A percentile compares a stretch with the other conserved stretches of the same genome.
These are phyloP conservation scores for Xylaria sp. DNA, from an alignment of 2,329 filamentous ascomycete species.

Conservation along the genomic window DNA sequence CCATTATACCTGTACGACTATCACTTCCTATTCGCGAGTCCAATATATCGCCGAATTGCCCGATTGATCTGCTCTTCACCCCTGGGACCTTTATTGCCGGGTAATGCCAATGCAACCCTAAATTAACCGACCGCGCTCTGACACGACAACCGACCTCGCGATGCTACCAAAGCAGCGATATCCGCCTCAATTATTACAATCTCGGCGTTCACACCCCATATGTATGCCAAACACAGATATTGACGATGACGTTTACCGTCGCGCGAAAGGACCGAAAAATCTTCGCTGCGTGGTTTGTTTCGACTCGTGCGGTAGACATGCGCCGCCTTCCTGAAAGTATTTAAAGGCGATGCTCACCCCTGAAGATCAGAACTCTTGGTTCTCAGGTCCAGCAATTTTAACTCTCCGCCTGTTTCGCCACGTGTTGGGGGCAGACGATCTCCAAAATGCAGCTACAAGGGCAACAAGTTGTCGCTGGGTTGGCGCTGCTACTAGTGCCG, in stretches of 20 bases:
- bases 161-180: neutral
- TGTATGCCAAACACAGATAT: neutral
- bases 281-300: neutral
- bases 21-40: constrained; percentile 23
- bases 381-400: neutral
- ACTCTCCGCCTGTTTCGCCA: neutral
- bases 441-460: constrained; percentile 30
- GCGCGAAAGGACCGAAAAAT: neutral
- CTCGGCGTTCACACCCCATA: neutral
- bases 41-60: constrained; percentile 22
- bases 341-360: constrained; percentile 14
- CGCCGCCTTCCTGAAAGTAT: neutral
- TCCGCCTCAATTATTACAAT: neutral
- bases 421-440: neutral
- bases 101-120: constrained; percentile 28
- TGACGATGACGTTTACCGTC: neutral
- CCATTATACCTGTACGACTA: constrained; percentile 4
- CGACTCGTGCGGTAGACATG: neutral
- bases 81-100: constrained; percentile 21
- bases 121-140: constrained; percentile 30
- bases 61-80: constrained; percentile 15
- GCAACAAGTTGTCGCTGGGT: constrained; percentile 5
- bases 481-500: constrained; percentile 22
- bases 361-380: neutral
- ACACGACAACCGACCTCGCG: constrained; percentile 4